These are phyloP conservation scores for Millerozyma miso DNA, from an alignment of 805 yeast genomes.

Conservation along the genomic window DNA sequence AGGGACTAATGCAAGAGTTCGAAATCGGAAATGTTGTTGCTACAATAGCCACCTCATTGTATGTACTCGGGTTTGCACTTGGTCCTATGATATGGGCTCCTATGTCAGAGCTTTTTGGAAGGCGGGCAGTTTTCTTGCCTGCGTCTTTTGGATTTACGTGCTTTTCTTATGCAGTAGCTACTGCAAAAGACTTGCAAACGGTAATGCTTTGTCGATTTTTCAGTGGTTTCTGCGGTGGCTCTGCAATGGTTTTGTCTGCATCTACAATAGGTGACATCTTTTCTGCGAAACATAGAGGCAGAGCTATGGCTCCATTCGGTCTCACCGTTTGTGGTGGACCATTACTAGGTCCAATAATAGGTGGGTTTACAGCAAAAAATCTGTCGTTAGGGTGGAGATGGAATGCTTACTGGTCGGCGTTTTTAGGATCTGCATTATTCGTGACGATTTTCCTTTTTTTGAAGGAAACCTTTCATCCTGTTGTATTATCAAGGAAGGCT, in stretches of 20 bases:
- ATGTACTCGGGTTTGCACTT: conserved; percentile 84
- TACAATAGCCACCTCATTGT: conserved; percentile 70
- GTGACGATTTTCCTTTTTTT: conserved; percentile 25
- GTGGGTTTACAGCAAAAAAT: conserved; percentile 37
- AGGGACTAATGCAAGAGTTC: conserved; percentile 44
- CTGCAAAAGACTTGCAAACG: conserved; percentile 73
- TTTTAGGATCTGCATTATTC: conserved; percentile 30
- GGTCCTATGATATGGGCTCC: conserved; percentile 84
- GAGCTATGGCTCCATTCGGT: conserved; percentile 66
- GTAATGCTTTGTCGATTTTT: conserved; percentile 74
- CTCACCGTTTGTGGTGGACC: conserved; percentile 78
- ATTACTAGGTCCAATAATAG: conserved; percentile 68
- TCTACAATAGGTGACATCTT: conserved; percentile 84
- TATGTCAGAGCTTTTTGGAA: conserved; percentile 25
- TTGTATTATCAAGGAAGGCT: conserved; percentile 28
- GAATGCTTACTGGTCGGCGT: conserved; percentile 49
- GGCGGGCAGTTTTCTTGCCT: conserved; percentile 35
- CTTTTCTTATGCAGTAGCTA: conserved; percentile 60
- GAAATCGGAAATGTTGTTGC: conserved; percentile 65
- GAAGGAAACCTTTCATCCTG: conserved; percentile 39
- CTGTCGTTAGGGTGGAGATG: conserved; percentile 51
- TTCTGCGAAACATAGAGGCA: conserved; percentile 62
- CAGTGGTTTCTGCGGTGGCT: conserved; percentile 77
- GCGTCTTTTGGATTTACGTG: conserved; percentile 32
- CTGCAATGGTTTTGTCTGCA: conserved; percentile 79